Evolutionary conservation across 2,329 filamentous ascomycete species (phyloP).

Genomic region (Curvularia verruculosa): DNA sequence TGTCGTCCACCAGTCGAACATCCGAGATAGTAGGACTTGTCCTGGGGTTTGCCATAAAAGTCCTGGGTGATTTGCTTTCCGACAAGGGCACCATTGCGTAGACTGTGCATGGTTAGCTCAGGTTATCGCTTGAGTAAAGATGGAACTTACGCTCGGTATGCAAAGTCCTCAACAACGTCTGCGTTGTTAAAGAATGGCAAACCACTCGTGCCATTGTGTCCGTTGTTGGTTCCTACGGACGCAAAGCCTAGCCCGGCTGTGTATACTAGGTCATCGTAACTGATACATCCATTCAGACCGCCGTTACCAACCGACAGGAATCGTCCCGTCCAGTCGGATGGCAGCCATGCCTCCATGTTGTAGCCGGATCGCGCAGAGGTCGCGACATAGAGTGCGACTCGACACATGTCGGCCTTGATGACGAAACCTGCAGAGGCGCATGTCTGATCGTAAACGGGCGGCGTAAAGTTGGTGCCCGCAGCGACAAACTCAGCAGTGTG

Average conservation of each 20-base stretch:
- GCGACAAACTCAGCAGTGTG: constrained; percentile 48
- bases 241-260: constrained; percentile 49
- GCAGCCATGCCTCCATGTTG: constrained; percentile 55
- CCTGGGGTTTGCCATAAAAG: constrained; percentile 50
- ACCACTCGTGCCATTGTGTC: constrained; percentile 55
- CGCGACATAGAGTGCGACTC: constrained; percentile 49
- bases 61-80: constrained; percentile 50
- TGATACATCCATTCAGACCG: constrained; percentile 50
- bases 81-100: constrained; percentile 41
- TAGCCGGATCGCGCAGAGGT: constrained; percentile 51
- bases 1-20: constrained; percentile 49
- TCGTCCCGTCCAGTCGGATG: constrained; percentile 50
- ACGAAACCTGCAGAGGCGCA: constrained; percentile 42
- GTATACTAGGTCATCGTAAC: constrained; percentile 50
- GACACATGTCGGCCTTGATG: constrained; percentile 49
- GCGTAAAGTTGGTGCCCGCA: constrained; percentile 49
- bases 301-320: constrained; percentile 48
- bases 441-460: constrained; percentile 49
- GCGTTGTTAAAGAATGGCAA: constrained; percentile 54
- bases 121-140: background rate
- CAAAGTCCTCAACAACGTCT: constrained; percentile 57
- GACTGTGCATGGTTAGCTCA: constrained; percentile 23
- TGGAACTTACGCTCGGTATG: constrained; percentile 49
- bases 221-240: constrained; percentile 51
- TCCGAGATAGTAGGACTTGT: constrained; percentile 51